Evolutionary conservation across 371 early-diverging fungal genomes (phyloP).

Genomic region (Mortierella sp.): DNA sequence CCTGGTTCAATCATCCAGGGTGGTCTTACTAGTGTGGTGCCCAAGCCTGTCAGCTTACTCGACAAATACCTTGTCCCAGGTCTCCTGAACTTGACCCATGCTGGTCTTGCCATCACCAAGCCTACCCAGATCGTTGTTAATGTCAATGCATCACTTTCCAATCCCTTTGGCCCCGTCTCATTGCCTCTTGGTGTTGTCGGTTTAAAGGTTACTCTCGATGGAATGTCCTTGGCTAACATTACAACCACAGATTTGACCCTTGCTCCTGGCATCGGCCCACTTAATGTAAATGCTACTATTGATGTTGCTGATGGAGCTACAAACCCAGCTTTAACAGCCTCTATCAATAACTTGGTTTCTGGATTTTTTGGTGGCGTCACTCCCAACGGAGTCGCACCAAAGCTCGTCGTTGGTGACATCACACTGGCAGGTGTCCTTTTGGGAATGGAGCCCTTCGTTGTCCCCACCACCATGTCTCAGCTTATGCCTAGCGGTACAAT

Average conservation of each 20-base stretch:
- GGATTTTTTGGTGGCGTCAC: conserved; percentile 41
- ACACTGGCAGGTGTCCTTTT: conserved; percentile 18
- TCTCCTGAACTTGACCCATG: conserved; percentile 40
- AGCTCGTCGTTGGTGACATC: conserved; percentile 29
- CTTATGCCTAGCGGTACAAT: conserved; percentile 26
- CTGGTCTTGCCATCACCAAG: conserved; percentile 25
- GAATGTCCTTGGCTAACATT: conserved; percentile 34
- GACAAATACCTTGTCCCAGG: conserved; percentile 53
- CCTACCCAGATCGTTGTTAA: conserved; percentile 33
- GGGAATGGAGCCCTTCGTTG: conserved; percentile 25
- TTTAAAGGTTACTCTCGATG: conserved; percentile 26
- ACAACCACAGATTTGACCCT: conserved; percentile 31
- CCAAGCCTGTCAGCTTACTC: conserved; percentile 38
- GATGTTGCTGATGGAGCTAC: conserved; percentile 36
- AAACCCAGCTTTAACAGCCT: conserved; percentile 35
- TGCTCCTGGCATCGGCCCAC: conserved; percentile 23
- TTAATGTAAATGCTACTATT: conserved; percentile 36
- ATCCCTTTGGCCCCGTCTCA: conserved; percentile 34
- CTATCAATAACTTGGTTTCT: conserved; percentile 40
- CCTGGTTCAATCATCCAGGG: conserved; percentile 46
- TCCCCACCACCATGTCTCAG: conserved; percentile 24
- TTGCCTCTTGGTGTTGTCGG: conserved; percentile 39
- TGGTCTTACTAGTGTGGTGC: conserved; percentile 33
- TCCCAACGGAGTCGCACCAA: conserved; percentile 30
- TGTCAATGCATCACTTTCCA: conserved; percentile 26